Base-by-base conservation (phyloP, 495 filamentous ascomycete genomes). In the Aspergillus egyptiacus region DNA sequence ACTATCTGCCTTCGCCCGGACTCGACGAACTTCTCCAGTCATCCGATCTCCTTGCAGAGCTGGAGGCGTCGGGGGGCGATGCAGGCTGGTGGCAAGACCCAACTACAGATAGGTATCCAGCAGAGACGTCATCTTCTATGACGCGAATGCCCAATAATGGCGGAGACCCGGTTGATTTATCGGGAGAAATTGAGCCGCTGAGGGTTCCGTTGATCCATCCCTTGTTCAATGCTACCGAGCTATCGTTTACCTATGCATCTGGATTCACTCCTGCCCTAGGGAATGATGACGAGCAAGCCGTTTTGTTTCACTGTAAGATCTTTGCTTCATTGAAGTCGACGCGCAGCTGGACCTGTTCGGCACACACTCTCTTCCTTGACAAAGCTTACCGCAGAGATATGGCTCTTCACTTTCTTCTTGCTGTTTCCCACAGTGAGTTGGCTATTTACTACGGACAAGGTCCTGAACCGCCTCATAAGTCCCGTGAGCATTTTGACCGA, bases 331-430 rank as follows among this genome's bases (percentile, higher is more conserved):
- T 51, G 35, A 55, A 55, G 17, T 55, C 53, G 6, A 50, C 53
- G 9, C 53, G 43, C 1, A 30, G 24, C 6, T 38, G 34, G 22
- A 2, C 42, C 2, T 27, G 40, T 6, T 55, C 53, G 1, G 53
- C 53, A n/a, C 53, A 55, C 5, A 32, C 53, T n/a, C 35, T 55
- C n/a, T 55, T 55, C 27, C 34, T 55, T 8, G 17, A 46, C 25
- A 37, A 37, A 5, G 53, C 47, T 5, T 42, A 39, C 19, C 37
- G 43, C 31, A 46, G 41, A 27, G 19, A 32, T 5, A 56, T 56
- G 48, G 48, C 53, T 9, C 30, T 56, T 10, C 53, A 51, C 19
- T 56, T 56, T 24, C 48, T 56, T 5, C 53, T 56, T 28, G 53
- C 53, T 17, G 25, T 56, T 17, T 47, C 54, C 19, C 49, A 56